Percentiles rank a stretch among this genome's conserved stretches.
Evolutionary conservation across 1,284 basidiomycete genomes (phyloP).

Genomic region (Sparassis latifolia): DNA sequence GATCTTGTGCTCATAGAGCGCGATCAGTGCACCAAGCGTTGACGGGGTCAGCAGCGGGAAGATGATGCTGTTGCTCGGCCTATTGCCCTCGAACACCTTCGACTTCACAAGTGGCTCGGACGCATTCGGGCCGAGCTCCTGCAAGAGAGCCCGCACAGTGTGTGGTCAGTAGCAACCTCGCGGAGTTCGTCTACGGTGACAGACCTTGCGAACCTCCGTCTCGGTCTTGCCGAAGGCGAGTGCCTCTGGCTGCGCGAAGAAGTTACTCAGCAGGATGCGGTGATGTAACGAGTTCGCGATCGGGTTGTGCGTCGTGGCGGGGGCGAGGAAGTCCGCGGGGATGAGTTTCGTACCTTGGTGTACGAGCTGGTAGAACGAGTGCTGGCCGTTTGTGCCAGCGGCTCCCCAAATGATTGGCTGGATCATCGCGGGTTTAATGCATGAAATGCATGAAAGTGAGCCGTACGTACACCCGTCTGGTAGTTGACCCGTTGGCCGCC

Average conservation of each 20-base stretch:
- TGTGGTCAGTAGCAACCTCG: not conserved
- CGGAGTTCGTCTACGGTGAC: not conserved
- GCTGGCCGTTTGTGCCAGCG: constrained; percentile 96
- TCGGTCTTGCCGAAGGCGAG: constrained; percentile 97
- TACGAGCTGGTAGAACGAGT: constrained; percentile 98
- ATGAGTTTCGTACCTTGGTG: constrained; percentile 94
- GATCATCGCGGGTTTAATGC: no score
- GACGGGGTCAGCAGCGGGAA: constrained; percentile 91
- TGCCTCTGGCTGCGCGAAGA: constrained; percentile 96
- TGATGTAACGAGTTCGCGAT: constrained; percentile 86
- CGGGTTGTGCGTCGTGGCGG: constrained; percentile 91
- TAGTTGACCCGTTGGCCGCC: constrained; percentile 88
- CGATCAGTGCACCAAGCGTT: constrained; percentile 82
- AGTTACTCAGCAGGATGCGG: constrained; percentile 96
- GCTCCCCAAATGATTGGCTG: constrained; percentile 99
- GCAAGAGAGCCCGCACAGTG: constrained; percentile 1
- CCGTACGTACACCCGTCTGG: constrained; percentile 80
- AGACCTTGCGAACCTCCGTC: constrained; percentile 60
- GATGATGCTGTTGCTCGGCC: constrained; percentile 94
- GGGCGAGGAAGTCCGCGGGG: constrained; percentile 93
- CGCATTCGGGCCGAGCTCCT: constrained; percentile 75
- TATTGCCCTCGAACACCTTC: constrained; percentile 98
- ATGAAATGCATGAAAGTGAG: no score
- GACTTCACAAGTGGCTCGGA: constrained; percentile 88
- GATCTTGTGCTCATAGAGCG: constrained; percentile 98